phyloP scores from a whole-genome alignment of 768 basidiomycete genomes.

The Boletus rubescentipes region DNA sequence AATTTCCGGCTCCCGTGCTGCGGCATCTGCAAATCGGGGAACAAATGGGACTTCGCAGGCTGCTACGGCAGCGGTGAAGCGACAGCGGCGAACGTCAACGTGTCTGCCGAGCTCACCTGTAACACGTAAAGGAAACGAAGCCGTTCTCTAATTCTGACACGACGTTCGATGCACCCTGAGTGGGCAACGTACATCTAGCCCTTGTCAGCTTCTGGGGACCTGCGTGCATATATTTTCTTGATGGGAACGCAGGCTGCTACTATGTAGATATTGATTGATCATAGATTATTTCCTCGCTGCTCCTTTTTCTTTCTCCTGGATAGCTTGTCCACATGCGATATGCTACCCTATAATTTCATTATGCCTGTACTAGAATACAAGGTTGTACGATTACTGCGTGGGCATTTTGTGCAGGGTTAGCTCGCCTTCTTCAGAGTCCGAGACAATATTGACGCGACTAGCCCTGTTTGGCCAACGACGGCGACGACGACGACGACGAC shows the following conservation, averaged over 20 bases:
- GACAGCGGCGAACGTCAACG: slow-evolving; percentile 77
- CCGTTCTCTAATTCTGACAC: slow-evolving; percentile 13
- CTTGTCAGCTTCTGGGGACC: slow-evolving; percentile 16
- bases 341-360: slow-evolving; percentile 35
- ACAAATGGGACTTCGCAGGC: slow-evolving; percentile 18
- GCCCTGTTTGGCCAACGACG: slow-evolving; percentile 7
- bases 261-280: slow-evolving; percentile 29
- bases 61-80: slow-evolving; percentile 56
- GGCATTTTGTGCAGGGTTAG: slow-evolving; percentile 24
- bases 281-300: slow-evolving; percentile 34
- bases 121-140: slow-evolving; percentile 30
- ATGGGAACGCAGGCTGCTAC: slow-evolving; percentile 31
- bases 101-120: slow-evolving; percentile 43
- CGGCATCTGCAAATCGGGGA: slow-evolving; percentile 34
- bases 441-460: background rate
- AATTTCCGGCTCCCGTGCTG: slow-evolving; percentile 39
- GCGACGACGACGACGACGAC: slow-evolving; percentile 14
- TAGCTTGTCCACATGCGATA: slow-evolving; percentile 25
- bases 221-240: slow-evolving; percentile 35
- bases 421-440: slow-evolving; percentile 4
- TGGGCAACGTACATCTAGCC: slow-evolving; percentile 11
- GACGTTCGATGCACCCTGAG: background rate
- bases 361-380: slow-evolving; percentile 30
- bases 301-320: slow-evolving; percentile 7
- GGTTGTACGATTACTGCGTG: slow-evolving; percentile 24